Evolutionary conservation across 176 grass and related monocot genomes (phyloP).

Genomic region (Alopecurus myosuroides): DNA sequence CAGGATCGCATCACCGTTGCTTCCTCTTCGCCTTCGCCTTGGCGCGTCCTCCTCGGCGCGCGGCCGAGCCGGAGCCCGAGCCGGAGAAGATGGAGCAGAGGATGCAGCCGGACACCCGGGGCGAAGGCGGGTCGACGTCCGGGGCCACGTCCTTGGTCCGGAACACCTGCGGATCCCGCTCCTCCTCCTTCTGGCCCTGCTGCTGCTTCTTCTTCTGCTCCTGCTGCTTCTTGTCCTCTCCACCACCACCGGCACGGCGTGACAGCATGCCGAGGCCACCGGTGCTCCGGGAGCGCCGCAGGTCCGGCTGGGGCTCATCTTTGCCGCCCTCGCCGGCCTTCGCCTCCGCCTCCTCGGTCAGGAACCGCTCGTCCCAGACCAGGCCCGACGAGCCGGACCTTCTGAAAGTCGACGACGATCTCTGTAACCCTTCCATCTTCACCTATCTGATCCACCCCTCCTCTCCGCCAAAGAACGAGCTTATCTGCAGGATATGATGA

Average conservation of each 20-base stretch:
- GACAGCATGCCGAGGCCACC: slow-evolving; percentile 52
- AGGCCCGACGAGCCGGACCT: slow-evolving; percentile 81
- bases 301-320: slow-evolving; percentile 32
- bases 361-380: slow-evolving; percentile 75
- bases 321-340: background rate
- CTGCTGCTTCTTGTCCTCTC: background rate
- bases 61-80: background rate
- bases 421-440: slow-evolving; percentile 73
- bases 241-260: background rate
- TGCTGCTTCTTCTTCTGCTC: slow-evolving; percentile 19
- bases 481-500: slow-evolving; percentile 26
- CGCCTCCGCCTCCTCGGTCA: slow-evolving; percentile 32
- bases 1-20: background rate
- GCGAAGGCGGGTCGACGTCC: slow-evolving; percentile 71
- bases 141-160: slow-evolving; percentile 49
- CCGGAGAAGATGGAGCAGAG: slow-evolving; percentile 61
- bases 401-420: slow-evolving; percentile 81
- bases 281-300: slow-evolving; percentile 62
- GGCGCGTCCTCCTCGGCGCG: slow-evolving; percentile 5
- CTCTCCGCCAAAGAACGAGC: background rate
- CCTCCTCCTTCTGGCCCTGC: slow-evolving; percentile 22
- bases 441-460: slow-evolving; percentile 1
- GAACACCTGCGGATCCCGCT: slow-evolving; percentile 42
- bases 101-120: slow-evolving; percentile 69
- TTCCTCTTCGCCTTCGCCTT: slow-evolving; percentile 38